These are phyloP conservation scores for Eurotiales sp. DNA, from an alignment of 2,329 filamentous ascomycete species.

Conservation along the genomic window DNA sequence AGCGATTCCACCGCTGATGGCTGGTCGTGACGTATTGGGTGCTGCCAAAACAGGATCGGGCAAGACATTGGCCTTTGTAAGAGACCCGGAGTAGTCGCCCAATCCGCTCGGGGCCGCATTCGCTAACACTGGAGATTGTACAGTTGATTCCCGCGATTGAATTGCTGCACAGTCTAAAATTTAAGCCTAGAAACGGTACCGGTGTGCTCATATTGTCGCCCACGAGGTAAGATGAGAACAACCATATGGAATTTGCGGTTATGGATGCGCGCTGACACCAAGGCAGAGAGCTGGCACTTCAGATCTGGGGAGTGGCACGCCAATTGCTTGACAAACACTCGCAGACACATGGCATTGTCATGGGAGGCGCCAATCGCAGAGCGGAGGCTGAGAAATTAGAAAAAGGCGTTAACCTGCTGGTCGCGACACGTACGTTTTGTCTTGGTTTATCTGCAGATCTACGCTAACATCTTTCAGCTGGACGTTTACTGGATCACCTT, in stretches of 20 bases:
- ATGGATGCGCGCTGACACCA: background rate
- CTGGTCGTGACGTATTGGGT: slow-evolving; percentile 87
- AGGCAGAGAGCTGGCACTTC: slow-evolving; percentile 77
- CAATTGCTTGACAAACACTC: slow-evolving; percentile 92
- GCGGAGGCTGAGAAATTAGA: slow-evolving; percentile 91
- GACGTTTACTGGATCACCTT: slow-evolving; percentile 86
- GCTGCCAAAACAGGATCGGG: slow-evolving; percentile 94
- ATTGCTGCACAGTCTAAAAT: slow-evolving; percentile 70
- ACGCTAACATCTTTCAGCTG: slow-evolving; percentile 49
- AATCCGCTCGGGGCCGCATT: background rate
- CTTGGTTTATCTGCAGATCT: background rate
- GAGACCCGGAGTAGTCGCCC: background rate
- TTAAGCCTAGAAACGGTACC: slow-evolving; percentile 60
- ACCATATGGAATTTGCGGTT: background rate
- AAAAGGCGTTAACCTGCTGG: slow-evolving; percentile 91
- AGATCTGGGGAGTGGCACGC: slow-evolving; percentile 91
- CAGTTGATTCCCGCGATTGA: slow-evolving; percentile 69
- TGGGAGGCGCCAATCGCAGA: slow-evolving; percentile 85
- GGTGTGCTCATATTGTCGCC: slow-evolving; percentile 91
- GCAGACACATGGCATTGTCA: slow-evolving; percentile 93
- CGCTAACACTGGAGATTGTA: background rate
- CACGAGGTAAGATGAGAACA: slow-evolving; percentile 45
- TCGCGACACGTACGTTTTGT: slow-evolving; percentile 60
- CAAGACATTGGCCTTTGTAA: slow-evolving; percentile 77
- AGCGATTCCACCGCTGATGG: slow-evolving; percentile 85